phyloP scores from a whole-genome alignment of 148 eudicot species.

The Arbutus unedo region DNA sequence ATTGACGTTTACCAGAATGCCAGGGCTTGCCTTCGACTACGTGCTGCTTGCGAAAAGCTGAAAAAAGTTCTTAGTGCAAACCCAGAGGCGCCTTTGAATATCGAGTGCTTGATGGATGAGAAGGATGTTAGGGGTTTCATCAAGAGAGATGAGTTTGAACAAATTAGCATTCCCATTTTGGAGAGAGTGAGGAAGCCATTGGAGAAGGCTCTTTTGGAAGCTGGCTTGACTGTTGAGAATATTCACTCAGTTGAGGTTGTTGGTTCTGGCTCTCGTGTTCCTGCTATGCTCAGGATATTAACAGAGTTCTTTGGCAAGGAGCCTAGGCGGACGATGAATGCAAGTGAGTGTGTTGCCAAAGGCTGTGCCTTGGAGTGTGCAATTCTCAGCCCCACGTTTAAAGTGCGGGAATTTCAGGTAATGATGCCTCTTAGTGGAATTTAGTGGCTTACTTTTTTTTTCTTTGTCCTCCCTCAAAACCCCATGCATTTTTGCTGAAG shows the following conservation, averaged over 20 bases:
- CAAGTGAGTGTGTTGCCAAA: conserved; percentile 94
- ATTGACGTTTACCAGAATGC: conserved; percentile 88
- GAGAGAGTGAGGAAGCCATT: conserved; percentile 86
- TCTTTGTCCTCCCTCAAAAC: neutral
- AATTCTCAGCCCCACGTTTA: conserved; percentile 86
- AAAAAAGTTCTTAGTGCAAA: conserved; percentile 96
- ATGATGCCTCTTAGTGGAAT: neutral
- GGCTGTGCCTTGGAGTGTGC: conserved; percentile 92
- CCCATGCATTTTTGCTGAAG: neutral
- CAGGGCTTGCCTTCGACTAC: conserved; percentile 84
- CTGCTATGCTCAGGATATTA: conserved; percentile 71
- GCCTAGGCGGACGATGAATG: conserved; percentile 96
- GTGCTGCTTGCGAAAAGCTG: conserved; percentile 78
- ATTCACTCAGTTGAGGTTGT: conserved; percentile 88
- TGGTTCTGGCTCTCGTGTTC: conserved; percentile 93
- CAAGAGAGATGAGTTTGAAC: conserved; percentile 87
- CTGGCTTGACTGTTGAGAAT: conserved; percentile 58
- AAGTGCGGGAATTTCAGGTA: conserved; percentile 96
- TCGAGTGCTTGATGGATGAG: conserved; percentile 95
- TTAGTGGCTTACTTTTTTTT: neutral
- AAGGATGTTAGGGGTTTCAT: conserved; percentile 85
- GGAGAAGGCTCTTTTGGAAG: conserved; percentile 90
- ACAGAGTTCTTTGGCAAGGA: conserved; percentile 93
- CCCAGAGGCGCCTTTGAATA: conserved; percentile 90
- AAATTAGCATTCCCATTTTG: conserved; percentile 73